Evolutionary conservation across 768 basidiomycete species (phyloP).

Genomic region (Inosperma sp.): DNA sequence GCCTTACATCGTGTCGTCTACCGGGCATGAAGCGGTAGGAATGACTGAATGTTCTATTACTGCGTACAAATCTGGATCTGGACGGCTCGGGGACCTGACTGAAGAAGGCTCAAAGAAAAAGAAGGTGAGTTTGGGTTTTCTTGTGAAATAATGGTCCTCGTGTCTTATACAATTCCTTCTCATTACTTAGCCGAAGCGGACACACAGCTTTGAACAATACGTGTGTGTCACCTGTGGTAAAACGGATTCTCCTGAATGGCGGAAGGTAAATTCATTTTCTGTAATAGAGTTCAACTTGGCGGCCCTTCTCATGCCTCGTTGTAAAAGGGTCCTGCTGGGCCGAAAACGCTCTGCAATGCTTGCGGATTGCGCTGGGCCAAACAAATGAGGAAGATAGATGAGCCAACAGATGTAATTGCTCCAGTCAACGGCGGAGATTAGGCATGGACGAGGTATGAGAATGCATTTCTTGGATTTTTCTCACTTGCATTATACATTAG

Average conservation of each 20-base stretch:
- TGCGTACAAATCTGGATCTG: slow-evolving; percentile 12
- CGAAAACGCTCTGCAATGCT: slow-evolving; percentile 97
- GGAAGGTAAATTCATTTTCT: slow-evolving; percentile 51
- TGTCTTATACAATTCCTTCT: neutral
- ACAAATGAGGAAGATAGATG: slow-evolving; percentile 40
- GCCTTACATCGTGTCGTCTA: neutral
- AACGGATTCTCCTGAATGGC: slow-evolving; percentile 97
- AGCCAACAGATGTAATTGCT: slow-evolving; percentile 17
- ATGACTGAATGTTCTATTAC: slow-evolving; percentile 1
- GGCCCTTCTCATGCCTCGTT: slow-evolving; percentile 4
- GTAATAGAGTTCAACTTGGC: neutral
- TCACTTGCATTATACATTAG: too few relatives aligned
- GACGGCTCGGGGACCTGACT: slow-evolving; percentile 36
- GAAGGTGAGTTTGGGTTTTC: slow-evolving; percentile 40
- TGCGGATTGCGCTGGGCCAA: slow-evolving; percentile 96
- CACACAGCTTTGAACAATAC: slow-evolving; percentile 56
- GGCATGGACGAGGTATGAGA: neutral
- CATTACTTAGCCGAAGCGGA: slow-evolving; percentile 41
- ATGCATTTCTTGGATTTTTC: too few relatives aligned
- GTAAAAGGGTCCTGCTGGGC: slow-evolving; percentile 79
- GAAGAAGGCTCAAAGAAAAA: slow-evolving; percentile 59
- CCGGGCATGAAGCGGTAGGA: neutral
- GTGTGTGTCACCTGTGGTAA: slow-evolving; percentile 92
- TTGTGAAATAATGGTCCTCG: neutral
- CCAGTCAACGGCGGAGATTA: neutral